A percentile compares a stretch with the other conserved stretches of the same genome.
These are phyloP conservation scores for Pythium periplocum DNA, from an alignment of 352 stramenopile genomes.

Conservation along the genomic window DNA sequence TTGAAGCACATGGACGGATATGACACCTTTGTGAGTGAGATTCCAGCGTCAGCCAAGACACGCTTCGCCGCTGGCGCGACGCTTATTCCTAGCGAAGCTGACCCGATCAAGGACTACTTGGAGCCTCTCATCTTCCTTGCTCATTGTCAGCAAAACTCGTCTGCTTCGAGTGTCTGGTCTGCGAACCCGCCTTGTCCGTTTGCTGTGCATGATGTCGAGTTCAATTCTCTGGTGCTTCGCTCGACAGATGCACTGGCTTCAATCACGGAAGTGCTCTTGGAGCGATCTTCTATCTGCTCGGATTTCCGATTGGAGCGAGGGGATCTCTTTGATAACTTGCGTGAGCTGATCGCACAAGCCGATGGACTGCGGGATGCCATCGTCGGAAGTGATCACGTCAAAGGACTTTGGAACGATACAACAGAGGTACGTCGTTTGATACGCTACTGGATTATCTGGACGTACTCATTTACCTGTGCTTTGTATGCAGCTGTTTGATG, in stretches of 20 bases:
- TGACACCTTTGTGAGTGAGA: slow-evolving; percentile 26
- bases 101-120: slow-evolving; percentile 52
- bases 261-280: slow-evolving; percentile 56
- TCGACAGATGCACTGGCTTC: slow-evolving; percentile 55
- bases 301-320: slow-evolving; percentile 35
- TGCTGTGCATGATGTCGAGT: slow-evolving; percentile 70
- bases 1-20: slow-evolving; percentile 54
- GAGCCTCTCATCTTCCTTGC: slow-evolving; percentile 81
- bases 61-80: slow-evolving; percentile 47
- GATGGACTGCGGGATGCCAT: slow-evolving; percentile 31
- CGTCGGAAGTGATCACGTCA: slow-evolving; percentile 28
- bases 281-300: slow-evolving; percentile 55
- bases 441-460: no score
- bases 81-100: slow-evolving; percentile 23
- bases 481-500: not conserved
- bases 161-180: no score
- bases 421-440: slow-evolving; percentile 17
- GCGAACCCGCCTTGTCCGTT: slow-evolving; percentile 18
- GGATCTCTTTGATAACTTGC: slow-evolving; percentile 41
- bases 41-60: slow-evolving; percentile 38
- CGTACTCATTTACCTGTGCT: no score
- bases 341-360: slow-evolving; percentile 21
- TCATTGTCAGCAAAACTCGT: slow-evolving; percentile 11
- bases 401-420: slow-evolving; percentile 66
- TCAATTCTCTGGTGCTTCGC: slow-evolving; percentile 70